Base-by-base conservation (phyloP, 306 rosid species). In the Corylus americana region DNA sequence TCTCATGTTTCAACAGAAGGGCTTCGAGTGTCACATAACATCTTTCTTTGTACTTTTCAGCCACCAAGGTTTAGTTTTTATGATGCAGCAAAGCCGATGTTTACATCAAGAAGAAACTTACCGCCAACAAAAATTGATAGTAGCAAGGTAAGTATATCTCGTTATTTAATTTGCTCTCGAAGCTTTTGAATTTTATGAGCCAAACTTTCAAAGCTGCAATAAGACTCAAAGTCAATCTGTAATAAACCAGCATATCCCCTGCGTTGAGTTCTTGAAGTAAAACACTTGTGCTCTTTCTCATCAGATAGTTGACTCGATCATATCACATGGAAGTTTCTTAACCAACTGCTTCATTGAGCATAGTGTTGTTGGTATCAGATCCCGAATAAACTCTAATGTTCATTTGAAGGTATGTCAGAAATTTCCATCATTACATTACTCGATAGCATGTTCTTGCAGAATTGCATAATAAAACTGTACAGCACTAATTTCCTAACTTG, bases 241-340 rank as follows among this genome's bases (percentile, higher is more conserved):
- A 31, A 31, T 11, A 29, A 63, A 29, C 45, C 44, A 27, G 4
- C 37, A 22, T 17, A 37, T n/a, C 31, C n/a, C 13, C 55, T 37
- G 8, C 10, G 6, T 53, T 18, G 37, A 78, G 67, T 78, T 58
- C 64, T 50, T 74, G 39, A 73, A 14, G 71, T 31, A 20, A 51
- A 54, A 82, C 35, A 37, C 74, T 55, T 53, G 25, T 55, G 25
- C 67, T 81, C 67, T 44, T 81, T 77, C 77, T 74, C 74, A 9
- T 86, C 93, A 94, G 98, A 83, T 92, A 22, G 91, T 95, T 80
- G 98, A 91, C 83, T 95, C 98, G 58, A 95, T 95, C 79, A 73
- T 95, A 79, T 89, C 97, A 39, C 98, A 91, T 72, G 98, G 98
- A 83, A 95, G 97, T 94, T 95, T 95, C 85, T 84, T 95, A 85